Evolutionary conservation across 768 basidiomycete genomes (phyloP).

Genomic region (Gloeophyllum trabeum): DNA sequence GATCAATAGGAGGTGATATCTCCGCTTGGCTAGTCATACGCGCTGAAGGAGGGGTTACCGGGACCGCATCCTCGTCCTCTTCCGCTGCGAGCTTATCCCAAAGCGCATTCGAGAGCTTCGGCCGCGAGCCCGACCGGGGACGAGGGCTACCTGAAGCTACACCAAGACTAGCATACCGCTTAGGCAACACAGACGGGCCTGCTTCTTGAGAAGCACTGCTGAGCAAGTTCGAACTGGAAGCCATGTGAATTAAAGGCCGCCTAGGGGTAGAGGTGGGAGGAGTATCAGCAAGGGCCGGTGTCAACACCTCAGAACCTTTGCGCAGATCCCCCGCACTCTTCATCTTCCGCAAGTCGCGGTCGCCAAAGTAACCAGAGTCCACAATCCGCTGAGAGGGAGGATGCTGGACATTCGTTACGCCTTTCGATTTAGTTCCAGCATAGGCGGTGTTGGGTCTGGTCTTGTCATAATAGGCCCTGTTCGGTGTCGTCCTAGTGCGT

Average conservation of each 20-base stretch:
- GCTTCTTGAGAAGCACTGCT: conserved; percentile 20
- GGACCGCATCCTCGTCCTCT: conserved; percentile 12
- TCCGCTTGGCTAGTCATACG: conserved; percentile 3
- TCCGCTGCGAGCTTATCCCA: conserved; percentile 40
- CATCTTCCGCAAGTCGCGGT: conserved; percentile 69
- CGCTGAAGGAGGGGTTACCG: conserved; percentile 7
- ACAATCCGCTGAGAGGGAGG: conserved; percentile 15
- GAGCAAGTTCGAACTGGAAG: conserved; percentile 59
- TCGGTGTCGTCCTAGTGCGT: conserved; percentile 69
- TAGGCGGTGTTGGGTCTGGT: conserved; percentile 6
- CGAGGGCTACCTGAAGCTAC: conserved; percentile 25
- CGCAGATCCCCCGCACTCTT: conserved; percentile 80
- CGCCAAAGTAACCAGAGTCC: conserved; percentile 30
- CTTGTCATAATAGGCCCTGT: conserved; percentile 24
- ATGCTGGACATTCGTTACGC: background rate
- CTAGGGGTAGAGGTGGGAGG: conserved; percentile 34
- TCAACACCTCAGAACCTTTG: conserved; percentile 23
- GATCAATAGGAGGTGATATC: background rate
- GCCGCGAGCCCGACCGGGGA: conserved; percentile 24
- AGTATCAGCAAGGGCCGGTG: conserved; percentile 16
- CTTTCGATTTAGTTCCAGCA: background rate
- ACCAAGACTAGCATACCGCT: conserved; percentile 63
- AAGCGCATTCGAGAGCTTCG: conserved; percentile 27
- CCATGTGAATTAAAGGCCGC: conserved; percentile 30
- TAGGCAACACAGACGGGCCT: conserved; percentile 26